Base-by-base conservation (phyloP, 2,329 filamentous ascomycete genomes). In the Fusarium cicatricum region DNA sequence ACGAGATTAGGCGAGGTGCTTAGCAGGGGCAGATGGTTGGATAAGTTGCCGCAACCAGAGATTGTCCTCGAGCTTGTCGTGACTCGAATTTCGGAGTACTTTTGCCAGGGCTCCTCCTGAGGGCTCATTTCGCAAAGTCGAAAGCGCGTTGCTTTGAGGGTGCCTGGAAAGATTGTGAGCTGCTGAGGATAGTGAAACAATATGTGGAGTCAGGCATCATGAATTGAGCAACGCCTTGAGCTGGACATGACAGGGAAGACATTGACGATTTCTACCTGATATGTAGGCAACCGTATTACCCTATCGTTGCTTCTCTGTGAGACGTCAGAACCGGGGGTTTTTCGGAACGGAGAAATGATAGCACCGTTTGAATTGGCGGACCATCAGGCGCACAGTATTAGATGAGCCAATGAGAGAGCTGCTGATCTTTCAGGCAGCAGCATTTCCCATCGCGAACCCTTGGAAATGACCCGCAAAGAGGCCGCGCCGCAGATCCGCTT, bases 401-500 rank as follows among this genome's bases (percentile, higher is more conserved):
- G 14, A 26, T 32, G 8, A 15, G 29, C 65, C 65, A 67, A 67
- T 68, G 9, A 53, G 21, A 33, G 5, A 3, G 5, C 15, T 29
- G 52, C 23, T 52, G 43, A 58, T 62, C 51, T n/a, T 58, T 62
- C 62, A 68, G 67, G 67, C 67, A 69, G 67, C 65, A 69, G 64
- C 63, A 58, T 68, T 67, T 50, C 50, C 47, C 40, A 56, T 54
- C 34, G 11, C 50, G 49, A 62, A 56, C 47, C 53, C 55, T 57
- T 49, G 55, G 44, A 55, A 65, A 64, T 62, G 55, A 49, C 67
- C 67, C 23, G 62, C 66, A 62, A 64, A 65, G 56, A 58, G 62
- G 62, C 67, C 66, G 66, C 50, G 53, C 37, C 49, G 39, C 43
- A 63, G 65, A 66, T 70, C 68, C 68, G 68, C 68, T 70, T 65